Evolutionary conservation across 2,329 filamentous ascomycete genomes (phyloP).

Genomic region (Fusarium continuum): DNA sequence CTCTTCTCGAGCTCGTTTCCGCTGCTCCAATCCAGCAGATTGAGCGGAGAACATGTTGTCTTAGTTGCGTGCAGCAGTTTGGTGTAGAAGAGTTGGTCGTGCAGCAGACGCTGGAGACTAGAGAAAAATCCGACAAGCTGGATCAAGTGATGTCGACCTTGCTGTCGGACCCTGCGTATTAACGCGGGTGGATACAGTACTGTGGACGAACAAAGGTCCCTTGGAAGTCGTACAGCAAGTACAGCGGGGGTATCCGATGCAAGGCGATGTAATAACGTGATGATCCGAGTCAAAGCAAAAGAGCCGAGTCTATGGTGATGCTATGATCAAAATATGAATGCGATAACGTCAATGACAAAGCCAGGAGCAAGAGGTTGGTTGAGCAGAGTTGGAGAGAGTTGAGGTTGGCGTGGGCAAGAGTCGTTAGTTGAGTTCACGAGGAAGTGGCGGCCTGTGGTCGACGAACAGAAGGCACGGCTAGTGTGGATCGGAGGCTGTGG

Average conservation of each 20-base stretch:
- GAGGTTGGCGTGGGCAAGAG: conserved; percentile 18
- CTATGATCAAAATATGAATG: conserved; percentile 13
- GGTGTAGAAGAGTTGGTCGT: conserved; percentile 5
- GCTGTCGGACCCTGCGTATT: conserved; percentile 36
- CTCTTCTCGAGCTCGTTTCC: conserved; percentile 59
- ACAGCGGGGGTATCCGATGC: conserved; percentile 31
- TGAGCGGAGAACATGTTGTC: conserved; percentile 52
- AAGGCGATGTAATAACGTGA: conserved; percentile 22
- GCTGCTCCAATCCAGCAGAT: conserved; percentile 46
- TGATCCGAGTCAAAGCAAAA: conserved; percentile 4
- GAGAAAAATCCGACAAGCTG: conserved; percentile 8
- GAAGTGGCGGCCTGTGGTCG: conserved; percentile 35
- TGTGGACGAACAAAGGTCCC: conserved; percentile 23
- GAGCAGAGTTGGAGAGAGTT: conserved; percentile 5
- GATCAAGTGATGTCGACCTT: conserved; percentile 25
- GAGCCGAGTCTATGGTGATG: neutral
- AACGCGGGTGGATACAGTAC: conserved; percentile 39
- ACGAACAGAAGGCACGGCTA: conserved; percentile 29
- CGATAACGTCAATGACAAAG: conserved; percentile 15
- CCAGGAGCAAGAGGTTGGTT: conserved; percentile 23
- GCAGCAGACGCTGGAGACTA: conserved; percentile 9
- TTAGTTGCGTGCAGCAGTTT: conserved; percentile 1
- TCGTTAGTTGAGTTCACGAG: conserved; percentile 29
- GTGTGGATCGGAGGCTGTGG: conserved; percentile 32
- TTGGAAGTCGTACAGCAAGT: conserved; percentile 14